Evolutionary conservation across 352 stramenopile species (phyloP).

Genomic region (Phytophthora quininea): DNA sequence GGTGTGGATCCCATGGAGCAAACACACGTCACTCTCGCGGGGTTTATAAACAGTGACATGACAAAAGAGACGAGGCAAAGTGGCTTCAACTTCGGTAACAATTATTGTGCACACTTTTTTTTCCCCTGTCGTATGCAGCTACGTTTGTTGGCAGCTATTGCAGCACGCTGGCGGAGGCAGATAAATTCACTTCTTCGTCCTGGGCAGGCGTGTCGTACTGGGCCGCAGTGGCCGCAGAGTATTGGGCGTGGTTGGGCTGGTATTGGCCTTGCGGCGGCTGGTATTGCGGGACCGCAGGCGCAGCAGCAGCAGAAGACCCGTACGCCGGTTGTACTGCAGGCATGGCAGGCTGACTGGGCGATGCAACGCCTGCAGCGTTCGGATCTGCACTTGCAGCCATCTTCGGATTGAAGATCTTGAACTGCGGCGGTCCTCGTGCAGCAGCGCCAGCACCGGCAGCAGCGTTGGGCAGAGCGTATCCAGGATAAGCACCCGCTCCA

Average conservation of each 20-base stretch:
- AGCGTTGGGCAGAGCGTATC: slow-evolving; percentile 36
- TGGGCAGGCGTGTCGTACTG: slow-evolving; percentile 42
- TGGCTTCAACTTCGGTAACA: too few relatives aligned
- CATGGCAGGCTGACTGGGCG: slow-evolving; percentile 2
- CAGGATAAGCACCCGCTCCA: slow-evolving; percentile 40
- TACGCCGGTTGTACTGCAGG: slow-evolving; percentile 13
- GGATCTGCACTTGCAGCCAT: slow-evolving; percentile 43
- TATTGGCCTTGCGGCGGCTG: not conserved
- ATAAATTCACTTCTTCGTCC: slow-evolving; percentile 81
- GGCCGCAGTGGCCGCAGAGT: slow-evolving; percentile 1
- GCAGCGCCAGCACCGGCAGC: slow-evolving; percentile 20
- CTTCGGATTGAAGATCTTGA: slow-evolving; percentile 91
- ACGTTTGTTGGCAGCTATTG: slow-evolving; percentile 42
- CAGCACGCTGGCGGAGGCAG: slow-evolving; percentile 68
- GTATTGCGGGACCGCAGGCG: slow-evolving; percentile 16
- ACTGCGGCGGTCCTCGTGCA: slow-evolving; percentile 62
- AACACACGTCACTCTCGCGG: too few relatives aligned
- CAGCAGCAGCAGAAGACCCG: slow-evolving; percentile 31
- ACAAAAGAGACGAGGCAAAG: not conserved
- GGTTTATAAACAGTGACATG: too few relatives aligned
- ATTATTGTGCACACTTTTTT: not conserved
- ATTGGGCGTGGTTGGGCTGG: not conserved
- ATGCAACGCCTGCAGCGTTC: slow-evolving; percentile 18
- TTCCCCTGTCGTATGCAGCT: not conserved
- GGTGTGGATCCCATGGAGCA: not conserved